Evolutionary conservation across 208 protist genomes (phyloP).

Genomic region (Leishmania martiniquensis): DNA sequence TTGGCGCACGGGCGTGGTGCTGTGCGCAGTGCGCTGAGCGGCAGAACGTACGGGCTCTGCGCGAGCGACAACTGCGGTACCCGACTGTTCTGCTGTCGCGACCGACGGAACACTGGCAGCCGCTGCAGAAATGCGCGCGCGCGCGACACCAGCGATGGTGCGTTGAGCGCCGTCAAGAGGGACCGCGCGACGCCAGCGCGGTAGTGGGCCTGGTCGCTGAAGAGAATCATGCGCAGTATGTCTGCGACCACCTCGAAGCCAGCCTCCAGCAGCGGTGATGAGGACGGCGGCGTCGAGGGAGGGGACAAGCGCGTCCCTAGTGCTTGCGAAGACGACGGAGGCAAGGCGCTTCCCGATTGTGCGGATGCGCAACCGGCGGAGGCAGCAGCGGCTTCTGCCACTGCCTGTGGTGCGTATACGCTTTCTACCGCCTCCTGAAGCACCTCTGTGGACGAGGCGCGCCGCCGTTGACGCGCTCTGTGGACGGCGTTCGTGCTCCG

Average conservation of each 20-base stretch:
- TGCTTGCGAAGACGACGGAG: background rate
- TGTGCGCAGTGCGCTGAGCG: conserved; percentile 8
- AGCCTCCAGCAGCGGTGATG: background rate
- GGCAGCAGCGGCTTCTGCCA: background rate
- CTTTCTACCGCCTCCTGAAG: conserved; percentile 20
- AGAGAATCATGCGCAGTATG: conserved; percentile 74
- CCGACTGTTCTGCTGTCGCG: conserved; percentile 16
- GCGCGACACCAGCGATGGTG: conserved; percentile 18
- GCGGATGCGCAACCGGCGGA: background rate
- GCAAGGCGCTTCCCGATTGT: background rate
- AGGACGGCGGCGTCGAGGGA: background rate
- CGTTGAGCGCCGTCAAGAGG: conserved; percentile 49
- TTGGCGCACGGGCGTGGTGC: conserved; percentile 42
- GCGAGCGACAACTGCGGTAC: conserved; percentile 43
- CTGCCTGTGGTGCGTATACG: conserved; percentile 25
- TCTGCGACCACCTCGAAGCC: conserved; percentile 54
- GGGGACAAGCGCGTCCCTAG: background rate
- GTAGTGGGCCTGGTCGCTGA: conserved; percentile 83
- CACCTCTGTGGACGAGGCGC: conserved; percentile 5
- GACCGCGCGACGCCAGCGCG: conserved; percentile 44
- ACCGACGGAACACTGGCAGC: conserved; percentile 44
- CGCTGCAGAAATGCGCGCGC: conserved; percentile 46
- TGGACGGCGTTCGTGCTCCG: conserved; percentile 1
- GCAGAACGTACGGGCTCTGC: conserved; percentile 29
- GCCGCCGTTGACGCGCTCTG: background rate